Conservation (phyloP, 176 grass and related monocot genomes). For the Cenchrus fungigraminus region DNA sequence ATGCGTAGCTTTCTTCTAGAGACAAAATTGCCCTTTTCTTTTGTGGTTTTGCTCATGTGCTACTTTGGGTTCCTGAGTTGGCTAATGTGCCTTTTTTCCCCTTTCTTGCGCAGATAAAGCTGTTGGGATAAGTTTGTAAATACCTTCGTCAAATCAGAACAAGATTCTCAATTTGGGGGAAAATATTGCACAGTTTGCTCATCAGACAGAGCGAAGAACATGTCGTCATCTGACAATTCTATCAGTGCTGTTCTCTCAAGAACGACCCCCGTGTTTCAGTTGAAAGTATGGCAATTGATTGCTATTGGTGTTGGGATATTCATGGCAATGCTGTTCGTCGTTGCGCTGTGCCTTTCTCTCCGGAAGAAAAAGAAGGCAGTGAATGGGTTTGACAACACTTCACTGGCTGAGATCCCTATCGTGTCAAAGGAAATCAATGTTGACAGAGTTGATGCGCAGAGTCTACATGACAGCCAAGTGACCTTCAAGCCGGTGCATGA, state of each 20-base stretch:
- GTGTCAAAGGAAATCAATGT: conserved; percentile 87
- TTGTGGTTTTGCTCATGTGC: conserved; percentile 53
- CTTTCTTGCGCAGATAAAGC: conserved; percentile 58
- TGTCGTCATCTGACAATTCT: conserved; percentile 67
- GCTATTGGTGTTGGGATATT: conserved; percentile 74
- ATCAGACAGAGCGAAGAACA: conserved; percentile 41
- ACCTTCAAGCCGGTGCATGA: conserved; percentile 59
- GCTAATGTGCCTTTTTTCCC: conserved; percentile 40
- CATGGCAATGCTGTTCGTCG: conserved; percentile 61
- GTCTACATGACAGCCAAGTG: conserved; percentile 32
- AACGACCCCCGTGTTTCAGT: conserved; percentile 66
- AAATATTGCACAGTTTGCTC: conserved; percentile 17
- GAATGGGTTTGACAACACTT: conserved; percentile 36
- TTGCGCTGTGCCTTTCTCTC: conserved; percentile 66
- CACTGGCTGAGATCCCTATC: conserved; percentile 68
- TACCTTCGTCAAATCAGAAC: conserved; percentile 32
- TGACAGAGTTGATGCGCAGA: conserved; percentile 67
- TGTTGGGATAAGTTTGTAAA: conserved; percentile 50
- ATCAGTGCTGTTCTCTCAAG: conserved; percentile 62
- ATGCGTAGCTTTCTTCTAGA: conserved; percentile 33
- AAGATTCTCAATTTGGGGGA: conserved; percentile 18
- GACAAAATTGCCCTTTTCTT: conserved; percentile 57
- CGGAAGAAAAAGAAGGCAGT: conserved; percentile 59
- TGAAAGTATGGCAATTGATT: conserved; percentile 88
- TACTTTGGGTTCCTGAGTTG: conserved; percentile 32